Evolutionary conservation across 2,329 filamentous ascomycete genomes (phyloP).

Genomic region (Fusarium sp.): DNA sequence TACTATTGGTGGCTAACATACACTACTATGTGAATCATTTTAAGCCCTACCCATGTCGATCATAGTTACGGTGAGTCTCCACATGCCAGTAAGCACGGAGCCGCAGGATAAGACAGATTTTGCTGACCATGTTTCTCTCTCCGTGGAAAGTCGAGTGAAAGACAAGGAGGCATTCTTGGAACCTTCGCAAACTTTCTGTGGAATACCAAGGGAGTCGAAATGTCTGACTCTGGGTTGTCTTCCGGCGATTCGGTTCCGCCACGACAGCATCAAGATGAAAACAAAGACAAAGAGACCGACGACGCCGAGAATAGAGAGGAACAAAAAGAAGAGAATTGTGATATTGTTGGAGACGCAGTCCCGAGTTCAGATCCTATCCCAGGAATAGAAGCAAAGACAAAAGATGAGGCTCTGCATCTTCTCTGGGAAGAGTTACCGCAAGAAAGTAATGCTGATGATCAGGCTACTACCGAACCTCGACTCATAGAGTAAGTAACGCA

Average conservation of each 20-base stretch:
- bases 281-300: accelerated
- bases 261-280: not conserved
- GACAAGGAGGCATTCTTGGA: not conserved
- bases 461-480: not conserved
- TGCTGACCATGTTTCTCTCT: not conserved
- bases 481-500: not conserved
- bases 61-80: not conserved
- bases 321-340: not conserved
- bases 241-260: too few relatives aligned
- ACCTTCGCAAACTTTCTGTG: not conserved
- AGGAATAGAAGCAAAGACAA: not conserved
- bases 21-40: not conserved
- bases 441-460: too few relatives aligned
- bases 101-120: not conserved
- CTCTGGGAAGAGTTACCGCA: not conserved
- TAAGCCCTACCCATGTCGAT: not conserved
- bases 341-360: too few relatives aligned
- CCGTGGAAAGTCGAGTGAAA: not conserved
- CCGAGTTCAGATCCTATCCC: too few relatives aligned
- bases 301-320: too few relatives aligned
- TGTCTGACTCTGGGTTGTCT: not conserved
- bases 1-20: not conserved
- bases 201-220: not conserved
- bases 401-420: not conserved
- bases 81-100: not conserved